phyloP scores from a whole-genome alignment of 352 stramenopile genomes.

The Halophytophthora polymorphica region DNA sequence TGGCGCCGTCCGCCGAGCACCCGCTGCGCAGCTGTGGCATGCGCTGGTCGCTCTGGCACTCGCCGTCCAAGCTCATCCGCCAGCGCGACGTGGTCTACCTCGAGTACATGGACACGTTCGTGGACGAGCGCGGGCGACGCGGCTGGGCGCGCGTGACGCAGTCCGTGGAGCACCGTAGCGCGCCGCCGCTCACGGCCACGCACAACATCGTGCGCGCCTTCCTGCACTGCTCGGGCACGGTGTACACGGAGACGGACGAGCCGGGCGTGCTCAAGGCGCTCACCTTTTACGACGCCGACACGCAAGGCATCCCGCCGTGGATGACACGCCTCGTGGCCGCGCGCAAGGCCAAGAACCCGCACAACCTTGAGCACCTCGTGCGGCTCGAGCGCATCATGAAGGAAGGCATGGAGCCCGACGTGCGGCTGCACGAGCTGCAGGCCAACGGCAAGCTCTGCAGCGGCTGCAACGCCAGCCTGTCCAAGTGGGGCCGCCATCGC shows the following conservation, averaged over 20 bases:
- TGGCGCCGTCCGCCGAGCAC: constrained; percentile 39
- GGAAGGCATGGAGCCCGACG: constrained; percentile 46
- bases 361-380: constrained; percentile 62
- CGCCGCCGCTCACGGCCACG: constrained; percentile 42
- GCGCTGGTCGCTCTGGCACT: constrained; percentile 67
- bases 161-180: constrained; percentile 65
- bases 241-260: constrained; percentile 58
- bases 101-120: constrained; percentile 66
- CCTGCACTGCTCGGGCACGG: constrained; percentile 53
- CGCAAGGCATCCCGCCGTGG: constrained; percentile 54
- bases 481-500: constrained; percentile 40
- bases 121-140: constrained; percentile 46
- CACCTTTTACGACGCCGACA: constrained; percentile 63
- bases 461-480: constrained; percentile 42
- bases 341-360: constrained; percentile 56
- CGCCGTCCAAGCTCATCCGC: constrained; percentile 52
- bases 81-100: constrained; percentile 62
- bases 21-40: constrained; percentile 51
- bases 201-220: constrained; percentile 57
- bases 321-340: constrained; percentile 59
- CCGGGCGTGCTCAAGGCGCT: constrained; percentile 46
- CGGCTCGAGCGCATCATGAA: constrained; percentile 51
- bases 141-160: constrained; percentile 63
- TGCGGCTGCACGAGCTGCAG: constrained; percentile 30
- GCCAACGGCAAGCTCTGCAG: constrained; percentile 35